Percentiles rank a stretch among this genome's conserved stretches.
phyloP scores from a whole-genome alignment of 148 eudicot species.

The Polygonum aviculare region DNA sequence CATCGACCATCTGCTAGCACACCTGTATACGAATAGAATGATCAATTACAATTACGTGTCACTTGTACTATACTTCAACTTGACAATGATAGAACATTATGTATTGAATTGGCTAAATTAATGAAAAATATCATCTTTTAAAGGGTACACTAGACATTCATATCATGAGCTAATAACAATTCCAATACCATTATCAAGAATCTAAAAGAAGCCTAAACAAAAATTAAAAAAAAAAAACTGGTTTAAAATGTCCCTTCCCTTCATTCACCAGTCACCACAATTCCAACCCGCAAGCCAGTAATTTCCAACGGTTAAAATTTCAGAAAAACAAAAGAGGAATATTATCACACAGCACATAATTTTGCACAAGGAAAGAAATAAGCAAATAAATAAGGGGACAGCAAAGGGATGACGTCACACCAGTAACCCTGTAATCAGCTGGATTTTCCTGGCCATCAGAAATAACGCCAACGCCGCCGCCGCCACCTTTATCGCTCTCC shows the following conservation, averaged over 20 bases:
- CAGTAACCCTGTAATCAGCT: constrained; percentile 35
- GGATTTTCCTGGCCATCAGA: not conserved
- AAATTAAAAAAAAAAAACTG: not conserved
- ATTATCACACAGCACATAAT: not conserved
- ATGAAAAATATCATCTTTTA: not conserved
- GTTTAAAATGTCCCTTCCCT: not conserved
- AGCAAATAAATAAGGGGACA: too few species aligned
- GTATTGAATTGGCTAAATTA: not conserved
- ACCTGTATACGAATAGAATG: constrained; percentile 19
- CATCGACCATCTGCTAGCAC: constrained; percentile 72
- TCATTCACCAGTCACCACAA: not conserved
- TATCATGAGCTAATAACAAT: too few species aligned
- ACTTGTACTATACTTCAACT: too few species aligned
- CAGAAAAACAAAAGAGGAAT: not conserved
- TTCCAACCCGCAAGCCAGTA: not conserved
- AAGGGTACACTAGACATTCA: too few species aligned
- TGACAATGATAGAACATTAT: not conserved
- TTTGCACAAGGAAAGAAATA: not conserved
- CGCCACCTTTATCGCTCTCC: not conserved
- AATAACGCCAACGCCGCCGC: not conserved
- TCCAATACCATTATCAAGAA: too few species aligned
- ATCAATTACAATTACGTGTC: not conserved
- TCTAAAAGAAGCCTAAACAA: too few species aligned
- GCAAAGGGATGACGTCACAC: constrained; percentile 9
- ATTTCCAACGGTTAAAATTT: not conserved